Percentiles rank a stretch among this genome's conserved stretches.
Evolutionary conservation across 75 land plant genomes (phyloP).

Genomic region (Picea sitchensis): DNA sequence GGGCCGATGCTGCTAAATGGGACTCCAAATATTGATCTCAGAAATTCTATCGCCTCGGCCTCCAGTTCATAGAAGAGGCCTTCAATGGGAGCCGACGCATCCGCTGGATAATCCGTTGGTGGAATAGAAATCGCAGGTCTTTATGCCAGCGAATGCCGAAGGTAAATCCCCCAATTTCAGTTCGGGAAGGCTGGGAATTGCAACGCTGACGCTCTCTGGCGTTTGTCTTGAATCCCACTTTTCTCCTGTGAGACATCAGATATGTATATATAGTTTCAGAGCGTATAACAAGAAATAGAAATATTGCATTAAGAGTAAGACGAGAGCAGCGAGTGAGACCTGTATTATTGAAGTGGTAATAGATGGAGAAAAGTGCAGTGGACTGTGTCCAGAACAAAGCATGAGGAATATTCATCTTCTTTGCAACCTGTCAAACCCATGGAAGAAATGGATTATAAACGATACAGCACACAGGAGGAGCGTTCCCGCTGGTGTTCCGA

Average conservation of each 20-base stretch:
- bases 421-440: neutral
- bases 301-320: neutral
- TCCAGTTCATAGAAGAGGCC: neutral
- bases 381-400: constrained; percentile 13
- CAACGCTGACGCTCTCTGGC: no score
- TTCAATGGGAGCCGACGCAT: no score
- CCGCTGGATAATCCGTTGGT: no score
- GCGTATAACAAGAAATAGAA: neutral
- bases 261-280: no score
- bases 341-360: neutral
- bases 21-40: neutral
- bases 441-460: constrained; percentile 9
- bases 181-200: no score
- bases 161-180: no score
- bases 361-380: neutral
- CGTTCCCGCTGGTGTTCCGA: neutral
- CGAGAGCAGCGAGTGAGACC: neutral
- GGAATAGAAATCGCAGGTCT: no score
- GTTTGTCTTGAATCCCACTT: no score
- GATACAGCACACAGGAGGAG: constrained; percentile 3
- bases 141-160: no score
- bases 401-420: constrained; percentile 3
- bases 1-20: neutral
- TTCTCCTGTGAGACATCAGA: no score
- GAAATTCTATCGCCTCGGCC: neutral